Base-by-base conservation (phyloP, 768 basidiomycete species). In the Cubamyces sp. region DNA sequence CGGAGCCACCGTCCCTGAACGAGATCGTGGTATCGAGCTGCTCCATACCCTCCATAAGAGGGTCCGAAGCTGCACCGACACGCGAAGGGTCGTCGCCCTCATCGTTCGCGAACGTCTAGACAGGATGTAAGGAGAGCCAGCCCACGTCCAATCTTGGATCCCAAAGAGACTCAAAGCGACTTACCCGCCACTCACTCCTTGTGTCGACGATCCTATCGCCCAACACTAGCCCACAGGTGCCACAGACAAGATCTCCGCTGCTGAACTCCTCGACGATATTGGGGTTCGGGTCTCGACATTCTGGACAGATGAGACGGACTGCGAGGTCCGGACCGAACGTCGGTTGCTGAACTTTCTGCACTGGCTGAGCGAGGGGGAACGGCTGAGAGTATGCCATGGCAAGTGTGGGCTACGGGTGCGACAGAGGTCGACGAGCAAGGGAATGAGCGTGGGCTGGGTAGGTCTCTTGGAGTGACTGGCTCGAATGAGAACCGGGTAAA, bases 81-180 rank as follows among this genome's bases (percentile, higher is more conserved):
- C 97, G 97, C 67, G 97, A 98, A 65, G 97, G 97, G 74, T 99
- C 97, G 74, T 98, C 96, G 64, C 96, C 96, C 81, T 99, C 97
- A 70, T 98, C 96, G 73, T 98, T 97, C 67, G 97, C 97, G 76
- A 99, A 99, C 64, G 97, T 98, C 92, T 98, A 79, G n/a, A 63
- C 23, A 65, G 15, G 46, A 69, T 57, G 71, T 68, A 54, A 67
- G 34, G 46, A 62, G 61, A 54, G 51, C 62, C 25, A 46, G 70
- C 16, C 61, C 63, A 67, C 54, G 21, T 42, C 54, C 60, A 61
- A 61, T 65, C 63, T 55, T 63, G 65, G 64, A 61, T 52, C 60
- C 59, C 54, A 46, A 34, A 39, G 54, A 63, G 57, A 28, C 57
- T n/a, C 49, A 26, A 49, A 48, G 41, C 15, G 45, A 86, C 91